A percentile compares a stretch with the other conserved stretches of the same genome.
phyloP scores from a whole-genome alignment of 2,329 filamentous ascomycete genomes.

The Talaromyces sp. region DNA sequence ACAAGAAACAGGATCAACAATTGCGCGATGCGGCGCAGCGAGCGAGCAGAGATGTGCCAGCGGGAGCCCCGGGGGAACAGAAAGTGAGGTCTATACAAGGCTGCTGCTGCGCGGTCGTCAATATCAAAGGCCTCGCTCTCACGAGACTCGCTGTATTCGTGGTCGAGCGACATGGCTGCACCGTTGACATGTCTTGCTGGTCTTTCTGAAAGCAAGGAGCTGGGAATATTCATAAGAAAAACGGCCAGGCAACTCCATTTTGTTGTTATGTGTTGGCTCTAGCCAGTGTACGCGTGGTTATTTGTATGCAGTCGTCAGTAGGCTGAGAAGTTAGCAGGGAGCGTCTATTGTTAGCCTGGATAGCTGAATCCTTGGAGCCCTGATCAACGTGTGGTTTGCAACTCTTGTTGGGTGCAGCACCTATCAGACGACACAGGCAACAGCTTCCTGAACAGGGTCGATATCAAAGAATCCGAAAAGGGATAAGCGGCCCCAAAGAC shows the following conservation, averaged over 20 bases:
- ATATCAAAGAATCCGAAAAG: not conserved
- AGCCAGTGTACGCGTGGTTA: too few species aligned
- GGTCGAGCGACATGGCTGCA: not conserved
- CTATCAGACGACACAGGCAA: too few species aligned
- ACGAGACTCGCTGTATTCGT: conserved; percentile 24
- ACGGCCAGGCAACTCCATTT: not conserved
- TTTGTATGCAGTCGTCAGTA: too few species aligned
- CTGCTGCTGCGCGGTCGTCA: conserved; percentile 27
- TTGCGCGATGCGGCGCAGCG: conserved; percentile 25
- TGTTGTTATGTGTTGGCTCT: too few species aligned
- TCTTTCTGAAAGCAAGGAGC: not conserved
- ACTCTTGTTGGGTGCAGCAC: too few species aligned
- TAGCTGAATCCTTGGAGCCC: too few species aligned
- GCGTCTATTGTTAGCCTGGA: too few species aligned
- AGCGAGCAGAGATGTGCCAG: not conserved
- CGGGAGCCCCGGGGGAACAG: not conserved
- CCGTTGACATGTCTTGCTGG: not conserved
- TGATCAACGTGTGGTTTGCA: too few species aligned
- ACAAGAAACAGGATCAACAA: conserved; percentile 23
- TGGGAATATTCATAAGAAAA: too few species aligned
- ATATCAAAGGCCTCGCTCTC: conserved; percentile 33
- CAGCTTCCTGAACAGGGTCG: too few species aligned
- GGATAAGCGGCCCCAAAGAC: not conserved
- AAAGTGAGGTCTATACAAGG: not conserved
- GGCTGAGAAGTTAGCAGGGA: too few species aligned